A percentile compares a stretch with the other conserved stretches of the same genome.
These are phyloP conservation scores for Apophysomyces sp. DNA, from an alignment of 371 early-diverging fungal species.

Conservation along the genomic window DNA sequence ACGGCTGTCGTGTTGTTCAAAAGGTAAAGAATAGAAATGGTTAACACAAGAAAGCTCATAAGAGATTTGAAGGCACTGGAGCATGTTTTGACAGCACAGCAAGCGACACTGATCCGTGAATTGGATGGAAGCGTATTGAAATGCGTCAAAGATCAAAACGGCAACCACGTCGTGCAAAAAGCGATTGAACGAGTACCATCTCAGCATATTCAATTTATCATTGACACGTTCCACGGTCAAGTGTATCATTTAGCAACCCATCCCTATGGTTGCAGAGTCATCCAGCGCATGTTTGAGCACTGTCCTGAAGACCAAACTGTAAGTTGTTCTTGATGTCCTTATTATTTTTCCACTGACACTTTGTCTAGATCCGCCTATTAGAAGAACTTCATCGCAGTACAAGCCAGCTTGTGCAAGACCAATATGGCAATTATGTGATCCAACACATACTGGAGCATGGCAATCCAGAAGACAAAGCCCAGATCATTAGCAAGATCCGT, in stretches of 20 bases:
- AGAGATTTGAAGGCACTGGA: slow-evolving; percentile 75
- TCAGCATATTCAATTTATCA: slow-evolving; percentile 92
- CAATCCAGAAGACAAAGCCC: slow-evolving; percentile 76
- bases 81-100: slow-evolving; percentile 84
- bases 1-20: slow-evolving; percentile 99
- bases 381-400: slow-evolving; percentile 93
- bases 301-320: slow-evolving; percentile 84
- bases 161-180: slow-evolving; percentile 99
- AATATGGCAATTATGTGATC: slow-evolving; percentile 98
- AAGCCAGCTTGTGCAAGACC: slow-evolving; percentile 93
- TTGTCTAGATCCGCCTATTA: slow-evolving; percentile 63
- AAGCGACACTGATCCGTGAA: slow-evolving; percentile 89
- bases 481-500: slow-evolving; percentile 88
- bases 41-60: not conserved
- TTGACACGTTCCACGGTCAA: slow-evolving; percentile 98
- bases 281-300: slow-evolving; percentile 99
- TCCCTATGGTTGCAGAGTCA: slow-evolving; percentile 99
- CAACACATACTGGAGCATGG: slow-evolving; percentile 99
- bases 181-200: slow-evolving; percentile 96
- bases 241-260: slow-evolving; percentile 96
- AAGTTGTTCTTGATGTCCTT: slow-evolving; percentile 8
- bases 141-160: slow-evolving; percentile 99
- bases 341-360: not conserved
- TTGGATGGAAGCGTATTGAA: slow-evolving; percentile 93
- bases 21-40: slow-evolving; percentile 49